Base-by-base conservation (phyloP, 805 yeast genomes). In the Kluyveromyces nonfermentans region DNA sequence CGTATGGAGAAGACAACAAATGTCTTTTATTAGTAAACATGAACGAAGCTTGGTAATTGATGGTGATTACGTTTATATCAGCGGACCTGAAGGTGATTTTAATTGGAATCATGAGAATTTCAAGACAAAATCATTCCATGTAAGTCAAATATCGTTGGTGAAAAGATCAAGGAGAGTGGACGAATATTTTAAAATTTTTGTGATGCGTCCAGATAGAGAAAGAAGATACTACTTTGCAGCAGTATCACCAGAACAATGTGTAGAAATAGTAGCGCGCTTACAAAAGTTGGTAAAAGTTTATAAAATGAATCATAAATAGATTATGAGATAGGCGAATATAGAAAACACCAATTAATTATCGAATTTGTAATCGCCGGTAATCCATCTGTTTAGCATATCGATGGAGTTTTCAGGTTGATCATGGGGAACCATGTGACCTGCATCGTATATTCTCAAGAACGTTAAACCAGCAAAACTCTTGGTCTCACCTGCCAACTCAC, bases 381-480 rank as follows among this genome's bases (percentile, higher is more conserved):
- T 62, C 95, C 96, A 86, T 52, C 78, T 69, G 66, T 83, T 80
- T 17, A 84, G 72, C 82, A 86, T 76, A 31, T 76, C 75, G 53
- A 80, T 71, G 2, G 93, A 70, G 51, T 73, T 74, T 53, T 74
- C 81, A 7, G 95, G 95, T 67, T 85, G 90, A 64, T 87, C 90
- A 54, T 72, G 82, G 25, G 95, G 95, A 51, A 86, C 95, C 95
- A 87, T 84, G 64, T 87, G 96, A 9, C 96, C 96, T 33, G 90
- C 95, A 50, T 78, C 84, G 51, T 63, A 82, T 34, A 87, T 73
- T 60, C 95, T 75, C 56, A 86, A 71, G 65, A 83, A 87, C 3
- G 94, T 80, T 57, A 87, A 80, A 35, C 79, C 73, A 19, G 75
- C 78, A 55, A 67, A 75, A 60, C 77, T 82, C 69, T 86, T 87